Evolutionary conservation across 768 basidiomycete species (phyloP).

Genomic region (Mycena sanguinolenta): DNA sequence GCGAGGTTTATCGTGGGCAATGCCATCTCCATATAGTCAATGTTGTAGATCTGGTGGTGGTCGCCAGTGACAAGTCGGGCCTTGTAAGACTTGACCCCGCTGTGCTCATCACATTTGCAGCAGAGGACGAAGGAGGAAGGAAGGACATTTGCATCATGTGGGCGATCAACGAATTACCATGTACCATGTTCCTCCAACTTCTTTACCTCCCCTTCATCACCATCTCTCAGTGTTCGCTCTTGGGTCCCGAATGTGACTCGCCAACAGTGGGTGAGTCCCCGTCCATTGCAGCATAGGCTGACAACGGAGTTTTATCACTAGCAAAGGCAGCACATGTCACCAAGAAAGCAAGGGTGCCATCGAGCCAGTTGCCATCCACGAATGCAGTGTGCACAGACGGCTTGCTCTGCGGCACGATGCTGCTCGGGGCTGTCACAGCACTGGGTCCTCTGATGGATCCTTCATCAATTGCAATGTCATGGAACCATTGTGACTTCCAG

Average conservation of each 20-base stretch:
- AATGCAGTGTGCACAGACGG: neutral
- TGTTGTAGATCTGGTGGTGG: neutral
- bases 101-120: neutral
- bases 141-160: neutral
- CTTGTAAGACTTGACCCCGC: neutral
- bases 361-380: neutral
- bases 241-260: neutral
- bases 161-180: neutral
- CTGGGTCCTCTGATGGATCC: neutral
- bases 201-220: neutral
- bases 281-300: neutral
- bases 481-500: neutral
- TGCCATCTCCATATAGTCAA: neutral
- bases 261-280: neutral
- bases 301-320: neutral
- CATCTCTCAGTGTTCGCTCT: neutral
- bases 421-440: neutral
- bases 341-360: neutral
- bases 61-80: no score
- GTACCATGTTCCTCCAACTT: neutral
- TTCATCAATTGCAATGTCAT: neutral
- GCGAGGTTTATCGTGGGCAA: neutral
- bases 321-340: neutral
- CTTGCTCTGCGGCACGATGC: neutral
- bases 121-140: neutral